These are phyloP conservation scores for Quercus lobata DNA, from an alignment of 331 rosid species.

Conservation along the genomic window DNA sequence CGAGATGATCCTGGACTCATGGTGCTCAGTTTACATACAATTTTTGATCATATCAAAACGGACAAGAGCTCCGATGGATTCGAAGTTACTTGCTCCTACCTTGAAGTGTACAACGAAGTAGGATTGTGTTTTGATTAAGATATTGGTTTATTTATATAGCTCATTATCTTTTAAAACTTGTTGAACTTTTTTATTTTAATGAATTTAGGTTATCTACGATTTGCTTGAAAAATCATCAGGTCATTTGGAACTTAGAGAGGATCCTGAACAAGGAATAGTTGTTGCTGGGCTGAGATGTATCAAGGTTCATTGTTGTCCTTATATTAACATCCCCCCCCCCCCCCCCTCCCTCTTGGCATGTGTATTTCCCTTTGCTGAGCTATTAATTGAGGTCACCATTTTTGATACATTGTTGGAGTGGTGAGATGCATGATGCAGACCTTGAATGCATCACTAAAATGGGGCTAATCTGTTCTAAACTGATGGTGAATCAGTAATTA, in stretches of 20 bases:
- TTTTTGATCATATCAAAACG: slow-evolving; percentile 46
- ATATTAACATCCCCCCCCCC: neutral
- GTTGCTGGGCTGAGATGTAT: slow-evolving; percentile 59
- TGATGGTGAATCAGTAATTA: neutral
- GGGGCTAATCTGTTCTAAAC: neutral
- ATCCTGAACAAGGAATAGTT: slow-evolving; percentile 55
- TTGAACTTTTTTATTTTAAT: neutral
- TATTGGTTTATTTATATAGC: neutral
- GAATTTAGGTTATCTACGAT: slow-evolving; percentile 56
- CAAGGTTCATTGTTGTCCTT: slow-evolving; percentile 34
- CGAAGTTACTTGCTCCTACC: slow-evolving; percentile 65
- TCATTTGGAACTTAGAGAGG: slow-evolving; percentile 69
- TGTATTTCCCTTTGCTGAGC: neutral
- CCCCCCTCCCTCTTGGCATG: too few species aligned
- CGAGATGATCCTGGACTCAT: slow-evolving; percentile 63
- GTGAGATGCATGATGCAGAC: neutral
- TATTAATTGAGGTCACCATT: neutral
- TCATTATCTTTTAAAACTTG: neutral
- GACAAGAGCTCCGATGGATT: slow-evolving; percentile 50
- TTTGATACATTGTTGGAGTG: neutral
- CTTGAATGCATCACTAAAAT: neutral
- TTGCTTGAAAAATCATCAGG: slow-evolving; percentile 65
- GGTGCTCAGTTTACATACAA: slow-evolving; percentile 58
- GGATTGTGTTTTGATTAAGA: neutral
- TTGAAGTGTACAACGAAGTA: slow-evolving; percentile 68